Evolutionary conservation across 1,139 yeast genomes (phyloP).

Genomic region (Blastobotrys illinoisensis): DNA sequence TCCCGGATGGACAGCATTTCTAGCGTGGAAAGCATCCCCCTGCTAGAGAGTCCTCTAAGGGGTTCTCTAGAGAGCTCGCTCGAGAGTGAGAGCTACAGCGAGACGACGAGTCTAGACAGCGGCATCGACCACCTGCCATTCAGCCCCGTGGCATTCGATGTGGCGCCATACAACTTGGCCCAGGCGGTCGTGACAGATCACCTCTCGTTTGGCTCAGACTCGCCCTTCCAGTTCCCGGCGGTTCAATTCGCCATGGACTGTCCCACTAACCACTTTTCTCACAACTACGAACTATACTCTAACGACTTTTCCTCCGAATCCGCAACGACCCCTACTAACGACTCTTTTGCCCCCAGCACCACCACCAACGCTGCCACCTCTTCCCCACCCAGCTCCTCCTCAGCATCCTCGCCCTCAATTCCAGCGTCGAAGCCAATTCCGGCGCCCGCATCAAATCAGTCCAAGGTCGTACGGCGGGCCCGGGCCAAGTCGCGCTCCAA

Average conservation of each 20-base stretch:
- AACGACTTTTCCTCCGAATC: not conserved
- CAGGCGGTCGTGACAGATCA: not conserved
- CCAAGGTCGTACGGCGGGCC: not conserved
- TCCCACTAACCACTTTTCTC: not conserved
- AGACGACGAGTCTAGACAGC: not conserved
- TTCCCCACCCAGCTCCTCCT: too few relatives aligned
- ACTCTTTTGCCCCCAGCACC: not conserved
- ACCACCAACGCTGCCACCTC: not conserved
- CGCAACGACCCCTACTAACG: not conserved
- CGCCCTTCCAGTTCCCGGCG: not conserved
- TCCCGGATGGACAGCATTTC: too few relatives aligned
- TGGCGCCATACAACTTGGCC: not conserved
- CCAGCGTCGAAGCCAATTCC: too few relatives aligned
- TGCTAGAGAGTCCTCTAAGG: not conserved
- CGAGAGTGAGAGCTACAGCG: not conserved
- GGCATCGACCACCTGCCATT: not conserved
- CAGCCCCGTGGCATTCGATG: not conserved
- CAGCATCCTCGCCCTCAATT: not conserved
- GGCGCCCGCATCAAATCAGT: too few relatives aligned
- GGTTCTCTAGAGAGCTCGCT: too few relatives aligned
- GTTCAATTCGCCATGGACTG: not conserved
- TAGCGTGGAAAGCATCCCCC: too few relatives aligned
- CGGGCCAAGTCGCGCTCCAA: slow-evolving; percentile 9
- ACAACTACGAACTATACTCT: not conserved
- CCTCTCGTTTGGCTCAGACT: not conserved